Percentiles rank a stretch among this genome's conserved stretches.
phyloP scores from a whole-genome alignment of 148 eudicot species.

The Talinum fruticosum region DNA sequence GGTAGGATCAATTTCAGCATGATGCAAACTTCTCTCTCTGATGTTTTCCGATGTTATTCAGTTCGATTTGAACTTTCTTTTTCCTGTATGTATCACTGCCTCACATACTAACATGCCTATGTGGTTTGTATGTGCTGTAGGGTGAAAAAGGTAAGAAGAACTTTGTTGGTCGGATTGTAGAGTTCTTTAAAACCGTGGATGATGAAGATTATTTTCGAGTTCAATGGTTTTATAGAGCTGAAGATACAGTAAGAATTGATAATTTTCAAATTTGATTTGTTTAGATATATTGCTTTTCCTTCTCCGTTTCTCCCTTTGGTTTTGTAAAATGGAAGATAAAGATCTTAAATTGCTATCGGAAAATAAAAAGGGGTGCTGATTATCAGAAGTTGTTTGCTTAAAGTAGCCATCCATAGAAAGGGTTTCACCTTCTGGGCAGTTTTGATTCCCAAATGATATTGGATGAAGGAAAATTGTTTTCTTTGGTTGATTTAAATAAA shows the following conservation, averaged over 20 bases:
- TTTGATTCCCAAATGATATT: background rate
- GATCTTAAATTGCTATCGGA: background rate
- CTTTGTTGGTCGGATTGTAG: constrained; percentile 39
- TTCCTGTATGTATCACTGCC: background rate
- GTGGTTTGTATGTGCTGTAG: constrained; percentile 4
- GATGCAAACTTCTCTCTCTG: too few relatives aligned
- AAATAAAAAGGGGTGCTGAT: background rate
- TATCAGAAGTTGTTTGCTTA: background rate
- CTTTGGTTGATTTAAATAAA: background rate
- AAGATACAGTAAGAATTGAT: constrained; percentile 35
- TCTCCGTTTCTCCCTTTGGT: background rate
- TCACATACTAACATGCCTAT: background rate
- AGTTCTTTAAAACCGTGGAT: constrained; percentile 37
- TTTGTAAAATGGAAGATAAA: background rate
- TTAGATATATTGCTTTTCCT: background rate
- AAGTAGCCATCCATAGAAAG: background rate
- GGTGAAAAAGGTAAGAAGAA: constrained; percentile 33
- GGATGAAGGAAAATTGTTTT: background rate
- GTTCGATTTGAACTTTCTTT: background rate
- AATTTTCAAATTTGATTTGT: background rate
- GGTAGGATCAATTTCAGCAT: background rate
- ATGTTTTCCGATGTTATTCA: background rate
- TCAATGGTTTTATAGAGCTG: constrained; percentile 43
- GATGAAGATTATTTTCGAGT: constrained; percentile 43
- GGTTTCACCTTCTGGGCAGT: background rate